These are phyloP conservation scores for Aspergillus nidulans DNA, from an alignment of 495 filamentous ascomycete genomes.

Conservation along the genomic window DNA sequence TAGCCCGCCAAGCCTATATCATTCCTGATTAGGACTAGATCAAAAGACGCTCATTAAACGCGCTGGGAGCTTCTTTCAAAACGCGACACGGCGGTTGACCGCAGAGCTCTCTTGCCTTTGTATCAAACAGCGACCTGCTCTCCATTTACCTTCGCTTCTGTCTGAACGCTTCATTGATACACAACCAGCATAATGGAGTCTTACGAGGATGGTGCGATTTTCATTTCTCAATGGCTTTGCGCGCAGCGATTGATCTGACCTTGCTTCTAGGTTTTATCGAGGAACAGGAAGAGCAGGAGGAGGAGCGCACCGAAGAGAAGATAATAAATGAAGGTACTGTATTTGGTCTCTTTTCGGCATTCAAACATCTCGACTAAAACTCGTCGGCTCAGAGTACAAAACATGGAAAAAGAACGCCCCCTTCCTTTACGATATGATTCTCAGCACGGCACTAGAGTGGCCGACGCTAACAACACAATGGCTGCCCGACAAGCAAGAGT, in stretches of 20 bases:
- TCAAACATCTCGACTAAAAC: constrained; percentile 9
- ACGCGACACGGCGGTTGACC: constrained; percentile 3
- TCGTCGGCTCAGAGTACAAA: constrained; percentile 79
- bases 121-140: not conserved
- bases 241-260: constrained; percentile 15
- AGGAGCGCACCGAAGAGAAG: constrained; percentile 72
- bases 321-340: constrained; percentile 84
- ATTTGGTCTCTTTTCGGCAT: not conserved
- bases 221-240: constrained; percentile 1
- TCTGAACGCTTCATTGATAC: not conserved
- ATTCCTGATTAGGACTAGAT: constrained; percentile 24
- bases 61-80: constrained; percentile 23
- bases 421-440: constrained; percentile 95
- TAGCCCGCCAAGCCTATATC: constrained; percentile 22
- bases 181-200: constrained; percentile 29
- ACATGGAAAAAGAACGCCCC: constrained; percentile 99
- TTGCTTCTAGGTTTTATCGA: constrained; percentile 29
- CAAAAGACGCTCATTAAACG: constrained; percentile 36
- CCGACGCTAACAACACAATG: constrained; percentile 96
- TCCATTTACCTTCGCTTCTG: not conserved
- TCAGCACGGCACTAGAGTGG: constrained; percentile 95
- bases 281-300: constrained; percentile 57
- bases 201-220: constrained; percentile 36
- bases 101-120: constrained; percentile 19
- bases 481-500: constrained; percentile 94